Conservation (phyloP, 495 filamentous ascomycete species). For the Talaromyces wortmannii region DNA sequence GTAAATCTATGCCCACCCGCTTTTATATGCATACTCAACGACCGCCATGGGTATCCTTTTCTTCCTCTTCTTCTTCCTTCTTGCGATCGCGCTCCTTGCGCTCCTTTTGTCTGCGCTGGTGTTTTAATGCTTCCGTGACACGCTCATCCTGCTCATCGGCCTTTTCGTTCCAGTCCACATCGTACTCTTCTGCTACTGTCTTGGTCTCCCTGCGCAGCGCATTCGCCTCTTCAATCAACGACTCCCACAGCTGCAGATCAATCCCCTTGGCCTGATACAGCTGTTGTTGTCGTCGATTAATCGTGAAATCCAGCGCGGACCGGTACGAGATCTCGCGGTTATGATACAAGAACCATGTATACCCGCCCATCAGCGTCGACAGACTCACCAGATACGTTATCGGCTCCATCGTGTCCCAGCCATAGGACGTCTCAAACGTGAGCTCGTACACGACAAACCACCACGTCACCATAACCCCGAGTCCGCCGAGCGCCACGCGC, state of each 20-base stretch:
- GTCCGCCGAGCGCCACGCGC: constrained; percentile 72
- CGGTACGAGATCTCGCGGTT: constrained; percentile 85
- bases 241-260: constrained; percentile 70
- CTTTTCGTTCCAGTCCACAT: constrained; percentile 88
- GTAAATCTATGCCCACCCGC: not conserved
- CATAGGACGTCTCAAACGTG: constrained; percentile 71
- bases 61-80: constrained; percentile 35
- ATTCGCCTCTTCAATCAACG: constrained; percentile 75
- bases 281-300: constrained; percentile 67
- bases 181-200: constrained; percentile 77
- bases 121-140: constrained; percentile 63
- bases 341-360: constrained; percentile 90
- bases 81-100: constrained; percentile 33
- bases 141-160: constrained; percentile 67
- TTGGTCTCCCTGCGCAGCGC: constrained; percentile 73
- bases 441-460: constrained; percentile 74
- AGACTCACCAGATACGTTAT: constrained; percentile 83
- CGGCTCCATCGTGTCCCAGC: constrained; percentile 91
- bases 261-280: constrained; percentile 72
- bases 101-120: constrained; percentile 49
- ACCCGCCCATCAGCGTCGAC: constrained; percentile 78
- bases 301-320: constrained; percentile 77
- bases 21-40: constrained; percentile 3
- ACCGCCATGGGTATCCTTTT: constrained; percentile 21
- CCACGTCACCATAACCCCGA: constrained; percentile 64